Conservation (phyloP, 352 stramenopile species). For the Blastocystis sp. region DNA sequence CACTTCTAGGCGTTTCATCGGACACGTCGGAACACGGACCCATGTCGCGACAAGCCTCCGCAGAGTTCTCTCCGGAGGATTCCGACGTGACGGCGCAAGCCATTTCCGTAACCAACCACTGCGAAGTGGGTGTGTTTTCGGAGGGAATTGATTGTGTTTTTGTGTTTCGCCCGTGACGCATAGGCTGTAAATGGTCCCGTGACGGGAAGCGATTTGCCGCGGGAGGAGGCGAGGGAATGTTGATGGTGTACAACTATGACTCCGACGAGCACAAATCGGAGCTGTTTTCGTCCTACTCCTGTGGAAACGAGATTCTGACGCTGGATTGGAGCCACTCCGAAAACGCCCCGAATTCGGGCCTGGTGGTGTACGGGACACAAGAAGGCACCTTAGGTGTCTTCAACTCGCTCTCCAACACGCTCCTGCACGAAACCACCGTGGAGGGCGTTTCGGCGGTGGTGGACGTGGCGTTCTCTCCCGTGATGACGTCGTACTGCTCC, state of each 20-base stretch:
- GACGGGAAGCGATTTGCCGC: constrained; percentile 38
- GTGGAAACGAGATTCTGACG: constrained; percentile 49
- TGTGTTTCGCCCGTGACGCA: background rate
- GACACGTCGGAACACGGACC: background rate
- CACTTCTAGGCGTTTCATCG: background rate
- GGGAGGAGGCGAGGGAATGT: constrained; percentile 44
- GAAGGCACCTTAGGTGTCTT: constrained; percentile 16
- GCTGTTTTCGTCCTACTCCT: constrained; percentile 30
- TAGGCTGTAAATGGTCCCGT: constrained; percentile 53
- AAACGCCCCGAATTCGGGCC: background rate
- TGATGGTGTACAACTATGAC: constrained; percentile 34
- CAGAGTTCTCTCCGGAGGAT: background rate
- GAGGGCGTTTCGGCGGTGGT: constrained; percentile 7
- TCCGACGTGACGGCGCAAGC: background rate
- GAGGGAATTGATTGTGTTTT: constrained; percentile 27
- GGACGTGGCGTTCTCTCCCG: constrained; percentile 33
- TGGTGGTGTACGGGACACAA: constrained; percentile 30
- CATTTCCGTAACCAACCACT: background rate
- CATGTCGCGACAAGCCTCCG: constrained; percentile 4
- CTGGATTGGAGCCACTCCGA: constrained; percentile 38
- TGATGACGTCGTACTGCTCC: constrained; percentile 14
- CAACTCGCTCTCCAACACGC: constrained; percentile 9
- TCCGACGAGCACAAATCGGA: background rate
- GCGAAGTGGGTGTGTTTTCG: constrained; percentile 55
- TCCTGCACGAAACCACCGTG: constrained; percentile 12